Evolutionary conservation across 495 filamentous ascomycete genomes (phyloP).

Genomic region (Podospora pseudoanserina): DNA sequence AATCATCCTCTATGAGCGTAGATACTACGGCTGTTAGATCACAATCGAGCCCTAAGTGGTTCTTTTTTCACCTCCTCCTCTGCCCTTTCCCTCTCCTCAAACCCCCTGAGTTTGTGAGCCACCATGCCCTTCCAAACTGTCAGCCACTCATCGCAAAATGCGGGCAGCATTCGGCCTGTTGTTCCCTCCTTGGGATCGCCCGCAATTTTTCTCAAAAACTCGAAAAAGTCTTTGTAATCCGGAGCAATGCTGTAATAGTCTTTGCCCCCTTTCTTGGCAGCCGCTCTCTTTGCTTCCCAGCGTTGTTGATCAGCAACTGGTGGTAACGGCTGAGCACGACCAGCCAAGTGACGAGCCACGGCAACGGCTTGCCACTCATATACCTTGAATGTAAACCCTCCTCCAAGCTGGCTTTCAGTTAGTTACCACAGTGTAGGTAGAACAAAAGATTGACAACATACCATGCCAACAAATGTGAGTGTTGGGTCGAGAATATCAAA

Average conservation of each 20-base stretch:
- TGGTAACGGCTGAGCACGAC: slow-evolving; percentile 36
- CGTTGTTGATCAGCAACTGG: slow-evolving; percentile 33
- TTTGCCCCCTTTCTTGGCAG: slow-evolving; percentile 31
- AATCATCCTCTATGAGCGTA: background rate
- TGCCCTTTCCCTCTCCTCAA: slow-evolving; percentile 30
- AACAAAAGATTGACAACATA: slow-evolving; percentile 17
- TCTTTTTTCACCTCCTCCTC: slow-evolving; percentile 17
- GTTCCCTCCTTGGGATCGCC: slow-evolving; percentile 36
- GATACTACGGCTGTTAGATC: background rate
- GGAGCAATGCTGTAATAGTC: slow-evolving; percentile 38
- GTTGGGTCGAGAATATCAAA: slow-evolving; percentile 49
- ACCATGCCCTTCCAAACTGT: slow-evolving; percentile 38
- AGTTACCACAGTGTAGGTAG: slow-evolving; percentile 7
- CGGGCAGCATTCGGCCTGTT: slow-evolving; percentile 35
- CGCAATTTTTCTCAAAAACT: slow-evolving; percentile 31
- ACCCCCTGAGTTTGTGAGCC: slow-evolving; percentile 27
- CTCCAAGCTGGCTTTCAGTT: slow-evolving; percentile 50
- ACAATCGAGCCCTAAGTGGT: background rate
- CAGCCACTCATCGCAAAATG: slow-evolving; percentile 39
- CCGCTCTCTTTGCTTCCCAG: slow-evolving; percentile 40
- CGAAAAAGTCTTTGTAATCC: slow-evolving; percentile 32
- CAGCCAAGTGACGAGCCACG: slow-evolving; percentile 53
- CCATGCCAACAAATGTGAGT: slow-evolving; percentile 39
- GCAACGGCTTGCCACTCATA: slow-evolving; percentile 62
- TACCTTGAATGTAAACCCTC: slow-evolving; percentile 56